Percentiles rank a stretch among this genome's conserved stretches.
Conservation (phyloP, 306 rosid genomes). For the Sicyos baderoa region DNA sequence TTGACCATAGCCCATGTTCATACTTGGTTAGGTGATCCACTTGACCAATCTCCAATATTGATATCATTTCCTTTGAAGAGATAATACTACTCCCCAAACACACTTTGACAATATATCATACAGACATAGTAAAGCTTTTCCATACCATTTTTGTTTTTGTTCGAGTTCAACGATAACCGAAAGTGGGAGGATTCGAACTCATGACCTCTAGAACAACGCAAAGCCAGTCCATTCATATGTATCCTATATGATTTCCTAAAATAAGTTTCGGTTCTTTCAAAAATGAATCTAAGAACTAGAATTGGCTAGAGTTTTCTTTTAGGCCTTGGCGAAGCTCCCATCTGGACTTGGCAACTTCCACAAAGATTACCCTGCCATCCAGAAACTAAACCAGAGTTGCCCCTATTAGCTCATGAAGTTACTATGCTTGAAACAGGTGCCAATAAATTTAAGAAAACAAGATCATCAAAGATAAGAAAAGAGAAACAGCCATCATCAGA, state of each 20-base stretch:
- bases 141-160: background rate
- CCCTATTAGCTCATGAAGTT: background rate
- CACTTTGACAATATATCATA: background rate
- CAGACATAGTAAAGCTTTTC: background rate
- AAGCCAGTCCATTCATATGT: background rate
- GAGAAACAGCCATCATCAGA: background rate
- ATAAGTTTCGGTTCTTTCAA: background rate
- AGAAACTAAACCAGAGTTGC: constrained; percentile 47
- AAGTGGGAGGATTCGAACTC: too few species aligned
- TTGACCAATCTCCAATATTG: background rate
- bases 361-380: constrained; percentile 94
- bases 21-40: constrained; percentile 7
- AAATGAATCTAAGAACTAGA: background rate
- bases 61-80: background rate
- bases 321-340: constrained; percentile 42
- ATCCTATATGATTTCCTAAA: background rate
- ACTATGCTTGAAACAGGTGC: background rate
- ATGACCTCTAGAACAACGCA: too few species aligned
- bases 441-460: background rate
- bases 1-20: constrained; percentile 7
- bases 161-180: too few species aligned
- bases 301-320: constrained; percentile 31
- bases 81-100: background rate
- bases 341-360: constrained; percentile 75
- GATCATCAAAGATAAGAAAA: background rate